Base-by-base conservation (phyloP, 1,284 basidiomycete species). In the Fomitopsis pinicola region DNA sequence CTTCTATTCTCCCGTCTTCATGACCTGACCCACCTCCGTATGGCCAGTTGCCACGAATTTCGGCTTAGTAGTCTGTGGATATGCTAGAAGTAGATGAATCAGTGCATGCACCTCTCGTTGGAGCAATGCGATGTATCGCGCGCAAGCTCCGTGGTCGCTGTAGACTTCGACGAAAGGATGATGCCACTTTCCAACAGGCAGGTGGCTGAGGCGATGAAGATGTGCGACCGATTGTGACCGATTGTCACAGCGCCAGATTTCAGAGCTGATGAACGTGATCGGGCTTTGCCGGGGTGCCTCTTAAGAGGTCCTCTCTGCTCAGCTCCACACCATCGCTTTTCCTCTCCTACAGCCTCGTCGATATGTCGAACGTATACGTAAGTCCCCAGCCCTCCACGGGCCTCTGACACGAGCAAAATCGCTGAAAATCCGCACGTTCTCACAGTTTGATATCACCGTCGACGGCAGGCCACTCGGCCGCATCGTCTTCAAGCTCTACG, bases 401-500 rank as follows among this genome's bases (percentile, higher is more conserved):
- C 35, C 44, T 19, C 44, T 57, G 26, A 8, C 7, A 10, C 30
- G 10, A 14, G 3, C 12, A 28, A 36, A 22, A 28, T 36, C n/a
- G 19, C 53, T 40, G 26, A 42, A 50, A 33, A 30, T 42, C 12
- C 10, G n/a, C 45, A 26, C 42, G 44, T 44, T 33, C 30, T 45
- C 42, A 14, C 46, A 76, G 73, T 87, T 89, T 70, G 87, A 89
- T 69, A 82, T 88, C 67, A 73, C 77, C 46, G 85, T 88, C 68
- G 80, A 80, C 66, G 79, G 79, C 65, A 67, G 76, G 35, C 75
- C 79, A 14, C 78, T 80, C 45, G 76, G 76, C 28, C 74, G 76
- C 57, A 77, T 90, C 73, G 80, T 82, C 67, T 87, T 89, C 73
- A 85, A 83, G 72, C 78, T 91, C 38, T 89, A 81, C 69, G 81